These are phyloP conservation scores for Tricholoma bakamatsutake DNA, from an alignment of 768 basidiomycete species.

Conservation along the genomic window DNA sequence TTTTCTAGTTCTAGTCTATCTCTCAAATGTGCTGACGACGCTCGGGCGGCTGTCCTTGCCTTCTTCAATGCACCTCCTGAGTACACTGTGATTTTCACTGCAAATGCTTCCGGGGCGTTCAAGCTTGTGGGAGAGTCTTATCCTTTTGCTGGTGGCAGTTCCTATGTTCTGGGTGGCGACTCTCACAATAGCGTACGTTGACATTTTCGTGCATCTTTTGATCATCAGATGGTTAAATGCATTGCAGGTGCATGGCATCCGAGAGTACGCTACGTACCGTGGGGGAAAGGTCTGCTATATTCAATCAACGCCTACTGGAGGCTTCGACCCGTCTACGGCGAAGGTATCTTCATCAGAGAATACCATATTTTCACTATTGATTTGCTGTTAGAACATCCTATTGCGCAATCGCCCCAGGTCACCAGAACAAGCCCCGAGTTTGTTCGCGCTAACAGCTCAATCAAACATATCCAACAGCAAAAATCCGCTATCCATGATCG, in stretches of 20 bases:
- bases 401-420: slow-evolving; percentile 42
- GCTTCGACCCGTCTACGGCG: slow-evolving; percentile 50
- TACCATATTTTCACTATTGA: slow-evolving; percentile 15
- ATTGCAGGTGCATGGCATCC: slow-evolving; percentile 59
- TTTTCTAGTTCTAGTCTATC: slow-evolving; percentile 61
- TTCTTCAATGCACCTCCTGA: slow-evolving; percentile 74
- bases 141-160: slow-evolving; percentile 54
- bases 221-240: not conserved
- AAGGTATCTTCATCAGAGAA: slow-evolving; percentile 39
- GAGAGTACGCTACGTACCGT: slow-evolving; percentile 56
- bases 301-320: slow-evolving; percentile 55
- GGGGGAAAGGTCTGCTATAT: slow-evolving; percentile 62
- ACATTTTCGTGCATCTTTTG: not conserved
- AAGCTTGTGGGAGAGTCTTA: slow-evolving; percentile 81
- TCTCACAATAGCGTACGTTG: slow-evolving; percentile 71
- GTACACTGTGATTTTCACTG: slow-evolving; percentile 78
- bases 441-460: slow-evolving; percentile 74
- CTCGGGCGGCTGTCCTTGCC: slow-evolving; percentile 63
- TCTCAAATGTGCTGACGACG: slow-evolving; percentile 58
- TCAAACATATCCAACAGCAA: slow-evolving; percentile 82
- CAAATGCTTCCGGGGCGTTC: slow-evolving; percentile 74
- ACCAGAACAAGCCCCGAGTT: slow-evolving; percentile 39
- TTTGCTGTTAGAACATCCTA: slow-evolving; percentile 47
- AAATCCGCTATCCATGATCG: slow-evolving; percentile 56
- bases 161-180: slow-evolving; percentile 66